Evolutionary conservation across 345 rosid species (phyloP).

Genomic region (Psidium friedrichsthalianum): DNA sequence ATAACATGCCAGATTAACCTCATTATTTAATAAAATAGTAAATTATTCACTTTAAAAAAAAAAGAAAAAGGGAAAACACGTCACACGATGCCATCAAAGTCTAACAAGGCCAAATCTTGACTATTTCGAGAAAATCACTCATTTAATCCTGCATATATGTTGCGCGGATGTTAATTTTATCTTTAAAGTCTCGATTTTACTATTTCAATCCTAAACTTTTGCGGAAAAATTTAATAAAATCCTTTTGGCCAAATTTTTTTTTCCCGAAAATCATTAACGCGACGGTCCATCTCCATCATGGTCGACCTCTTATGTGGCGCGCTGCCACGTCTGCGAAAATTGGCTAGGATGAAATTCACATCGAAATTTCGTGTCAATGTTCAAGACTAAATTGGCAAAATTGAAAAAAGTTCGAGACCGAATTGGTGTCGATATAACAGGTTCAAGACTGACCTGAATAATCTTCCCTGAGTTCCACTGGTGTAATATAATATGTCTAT

Average conservation of each 20-base stretch:
- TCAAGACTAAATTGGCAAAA: background rate
- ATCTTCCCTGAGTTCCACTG: too few species aligned
- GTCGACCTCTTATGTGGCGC: background rate
- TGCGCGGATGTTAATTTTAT: background rate
- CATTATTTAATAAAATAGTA: background rate
- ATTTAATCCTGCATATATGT: background rate
- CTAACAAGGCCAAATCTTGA: background rate
- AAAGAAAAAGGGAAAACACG: background rate
- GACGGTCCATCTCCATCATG: background rate
- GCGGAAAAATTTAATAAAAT: background rate
- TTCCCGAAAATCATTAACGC: background rate
- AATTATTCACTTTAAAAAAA: background rate
- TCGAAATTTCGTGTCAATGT: background rate
- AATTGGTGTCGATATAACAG: too few species aligned
- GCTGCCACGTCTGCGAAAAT: background rate
- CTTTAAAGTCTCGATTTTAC: background rate
- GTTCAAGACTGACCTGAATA: too few species aligned
- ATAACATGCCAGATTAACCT: background rate
- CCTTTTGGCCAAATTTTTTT: accelerated
- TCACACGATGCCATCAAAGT: background rate
- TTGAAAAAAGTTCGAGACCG: too few species aligned
- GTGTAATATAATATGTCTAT: background rate
- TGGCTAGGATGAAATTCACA: accelerated
- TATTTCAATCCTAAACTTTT: background rate
- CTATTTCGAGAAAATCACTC: background rate